These are phyloP conservation scores for Guadua angustifolia DNA, from an alignment of 176 grass and related monocot genomes.

Conservation along the genomic window DNA sequence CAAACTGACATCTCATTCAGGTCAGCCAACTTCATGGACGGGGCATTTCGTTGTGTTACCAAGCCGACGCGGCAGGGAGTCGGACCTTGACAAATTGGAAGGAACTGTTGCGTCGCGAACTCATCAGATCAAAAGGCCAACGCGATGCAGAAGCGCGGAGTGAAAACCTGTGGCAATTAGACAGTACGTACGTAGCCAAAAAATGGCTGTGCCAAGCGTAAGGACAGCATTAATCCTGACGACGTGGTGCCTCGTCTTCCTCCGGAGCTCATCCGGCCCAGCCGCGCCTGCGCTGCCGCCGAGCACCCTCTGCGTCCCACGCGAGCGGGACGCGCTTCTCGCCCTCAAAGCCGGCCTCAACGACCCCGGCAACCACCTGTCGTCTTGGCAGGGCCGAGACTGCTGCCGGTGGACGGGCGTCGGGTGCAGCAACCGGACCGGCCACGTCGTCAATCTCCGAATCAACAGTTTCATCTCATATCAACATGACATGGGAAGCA, in stretches of 20 bases:
- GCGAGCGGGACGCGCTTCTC: slow-evolving; percentile 32
- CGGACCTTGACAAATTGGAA: no score
- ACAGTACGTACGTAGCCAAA: no score
- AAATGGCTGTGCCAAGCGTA: no score
- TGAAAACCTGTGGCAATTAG: no score
- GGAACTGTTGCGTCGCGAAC: no score
- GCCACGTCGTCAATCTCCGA: slow-evolving; percentile 13
- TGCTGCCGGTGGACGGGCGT: slow-evolving; percentile 51
- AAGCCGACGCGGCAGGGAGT: no score
- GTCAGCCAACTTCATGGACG: no score
- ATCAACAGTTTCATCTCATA: neutral
- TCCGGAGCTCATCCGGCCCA: neutral
- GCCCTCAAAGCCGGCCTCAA: slow-evolving; percentile 1
- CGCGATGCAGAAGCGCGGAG: no score
- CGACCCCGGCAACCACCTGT: slow-evolving; percentile 19
- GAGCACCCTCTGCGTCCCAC: neutral
- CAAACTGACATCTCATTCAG: no score
- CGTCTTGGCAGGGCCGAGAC: slow-evolving; percentile 42
- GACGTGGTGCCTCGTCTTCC: neutral
- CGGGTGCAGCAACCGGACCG: slow-evolving; percentile 33
- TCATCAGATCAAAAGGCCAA: no score
- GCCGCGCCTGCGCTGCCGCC: neutral
- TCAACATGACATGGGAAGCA: no score
- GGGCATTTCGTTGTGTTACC: no score
- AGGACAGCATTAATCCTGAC: neutral